Evolutionary conservation across 1,139 yeast species (phyloP), one percentile per base, ranked within the genome.

Genomic region (Kodamaea derodonti): DNA sequence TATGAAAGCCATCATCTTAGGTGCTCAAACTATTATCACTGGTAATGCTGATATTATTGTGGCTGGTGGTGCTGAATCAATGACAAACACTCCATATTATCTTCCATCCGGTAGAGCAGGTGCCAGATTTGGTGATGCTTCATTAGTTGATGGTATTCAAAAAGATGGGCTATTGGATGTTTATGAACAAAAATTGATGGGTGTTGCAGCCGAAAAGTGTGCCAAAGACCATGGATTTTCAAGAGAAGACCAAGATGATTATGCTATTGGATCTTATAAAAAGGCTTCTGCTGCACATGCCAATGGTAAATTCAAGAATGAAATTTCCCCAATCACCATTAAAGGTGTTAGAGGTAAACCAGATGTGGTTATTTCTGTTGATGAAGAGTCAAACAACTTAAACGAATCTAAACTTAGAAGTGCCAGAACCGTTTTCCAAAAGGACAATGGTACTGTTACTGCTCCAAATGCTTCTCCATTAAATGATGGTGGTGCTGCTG

Each of bases 401-500:
- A 78, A 90, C 65, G 88, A 84, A 60, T 73, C 70, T 30, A 86
- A 76, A 59, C 70, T 92, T 49, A 78, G 72, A 58, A 42, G 81
- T 41, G 96, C 97, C 27, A 83, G 97, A 70, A 78, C 97, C 37
- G 97, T 85, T 22, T 92, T 92, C 80, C 83, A 85, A 66, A 80
- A 78, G 65, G 96, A 81, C 51, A 80, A 80, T 53, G 97, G 97
- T 56, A 85, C 97, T 29, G 92, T 90, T 44, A 92, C 98, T 34
- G 97, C 95, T 25, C 95, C 97, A 51, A 92, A 92, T 62, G 95
- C 97, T 29, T 87, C 97, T 27, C 87, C 94, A 54, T 73, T 92
- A 56, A 92, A 88, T 62, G 98, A 92, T 60, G 98, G 98, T 64
- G 97, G 86, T 60, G 96, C 97, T 41, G 97, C 97, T 31, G 77